These are phyloP conservation scores for Sporothrix curviconia DNA, from an alignment of 2,329 filamentous ascomycete genomes.

Conservation along the genomic window DNA sequence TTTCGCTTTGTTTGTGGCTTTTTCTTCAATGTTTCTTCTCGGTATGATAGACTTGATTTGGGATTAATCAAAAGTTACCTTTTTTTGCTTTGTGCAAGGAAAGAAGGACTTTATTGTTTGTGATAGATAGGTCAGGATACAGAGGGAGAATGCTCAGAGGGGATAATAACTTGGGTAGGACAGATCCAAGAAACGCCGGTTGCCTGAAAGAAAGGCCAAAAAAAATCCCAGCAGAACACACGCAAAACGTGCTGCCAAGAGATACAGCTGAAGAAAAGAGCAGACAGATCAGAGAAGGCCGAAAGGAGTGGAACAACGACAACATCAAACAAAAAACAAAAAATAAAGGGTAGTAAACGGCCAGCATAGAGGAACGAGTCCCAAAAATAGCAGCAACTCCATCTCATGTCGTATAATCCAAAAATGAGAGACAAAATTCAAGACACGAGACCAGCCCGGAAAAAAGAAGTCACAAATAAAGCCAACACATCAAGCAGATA, in stretches of 20 bases:
- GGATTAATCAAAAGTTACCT: neutral
- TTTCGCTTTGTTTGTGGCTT: neutral
- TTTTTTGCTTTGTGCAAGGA: neutral
- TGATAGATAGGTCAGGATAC: neutral
- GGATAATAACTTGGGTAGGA: neutral
- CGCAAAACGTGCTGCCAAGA: no score
- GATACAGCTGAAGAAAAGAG: neutral
- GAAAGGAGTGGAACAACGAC: neutral
- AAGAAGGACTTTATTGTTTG: neutral
- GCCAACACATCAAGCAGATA: no score
- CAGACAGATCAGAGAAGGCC: neutral
- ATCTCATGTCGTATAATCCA: conserved; percentile 5
- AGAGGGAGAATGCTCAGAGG: neutral
- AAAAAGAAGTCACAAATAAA: neutral
- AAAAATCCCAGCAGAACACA: no score
- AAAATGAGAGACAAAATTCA: neutral
- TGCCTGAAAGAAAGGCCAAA: no score
- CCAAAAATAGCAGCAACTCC: conserved; percentile 7
- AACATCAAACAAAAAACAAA: neutral
- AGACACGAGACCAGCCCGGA: neutral
- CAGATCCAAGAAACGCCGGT: neutral
- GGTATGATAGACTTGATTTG: neutral
- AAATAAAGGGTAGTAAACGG: no score
- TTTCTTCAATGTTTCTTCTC: no score
- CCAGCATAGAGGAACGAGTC: neutral